Evolutionary conservation across 768 basidiomycete species (phyloP).

Genomic region (Tulasnella sp.): DNA sequence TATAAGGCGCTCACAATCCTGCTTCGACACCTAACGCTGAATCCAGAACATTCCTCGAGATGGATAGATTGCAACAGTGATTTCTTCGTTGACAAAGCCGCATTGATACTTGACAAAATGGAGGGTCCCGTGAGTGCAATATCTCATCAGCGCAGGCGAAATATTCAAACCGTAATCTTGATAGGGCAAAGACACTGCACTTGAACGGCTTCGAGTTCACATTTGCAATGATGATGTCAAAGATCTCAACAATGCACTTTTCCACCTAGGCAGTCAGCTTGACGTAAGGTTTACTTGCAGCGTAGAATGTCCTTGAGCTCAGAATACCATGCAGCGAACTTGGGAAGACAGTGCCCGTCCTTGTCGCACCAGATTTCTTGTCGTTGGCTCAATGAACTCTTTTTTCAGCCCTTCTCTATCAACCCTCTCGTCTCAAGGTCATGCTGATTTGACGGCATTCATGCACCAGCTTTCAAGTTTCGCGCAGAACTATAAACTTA

Average conservation of each 20-base stretch:
- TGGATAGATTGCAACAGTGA: conserved; percentile 12
- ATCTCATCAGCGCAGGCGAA: too few species aligned
- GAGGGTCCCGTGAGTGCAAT: too few species aligned
- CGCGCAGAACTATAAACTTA: conserved; percentile 1
- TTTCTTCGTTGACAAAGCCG: conserved; percentile 12
- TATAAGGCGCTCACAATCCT: conserved; percentile 2
- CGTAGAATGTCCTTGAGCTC: too few species aligned
- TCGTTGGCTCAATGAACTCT: conserved; percentile 9
- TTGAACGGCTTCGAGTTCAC: conserved; percentile 10
- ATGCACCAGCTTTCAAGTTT: conserved; percentile 9
- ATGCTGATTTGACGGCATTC: conserved; percentile 12
- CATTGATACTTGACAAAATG: not conserved
- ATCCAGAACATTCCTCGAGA: conserved; percentile 1
- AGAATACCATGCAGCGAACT: too few species aligned
- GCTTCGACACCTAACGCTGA: conserved; percentile 9
- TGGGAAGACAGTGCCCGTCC: too few species aligned
- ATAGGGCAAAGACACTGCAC: not conserved
- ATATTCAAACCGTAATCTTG: too few species aligned
- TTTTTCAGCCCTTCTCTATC: conserved; percentile 1
- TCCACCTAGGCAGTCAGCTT: too few species aligned
- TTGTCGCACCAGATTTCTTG: conserved; percentile 4
- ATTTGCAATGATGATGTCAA: too few species aligned
- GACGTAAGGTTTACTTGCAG: too few species aligned
- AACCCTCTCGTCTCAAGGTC: conserved; percentile 7
- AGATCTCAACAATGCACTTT: too few species aligned